Base-by-base conservation (phyloP, 2,329 filamentous ascomycete species). In the Cadophora sp. region DNA sequence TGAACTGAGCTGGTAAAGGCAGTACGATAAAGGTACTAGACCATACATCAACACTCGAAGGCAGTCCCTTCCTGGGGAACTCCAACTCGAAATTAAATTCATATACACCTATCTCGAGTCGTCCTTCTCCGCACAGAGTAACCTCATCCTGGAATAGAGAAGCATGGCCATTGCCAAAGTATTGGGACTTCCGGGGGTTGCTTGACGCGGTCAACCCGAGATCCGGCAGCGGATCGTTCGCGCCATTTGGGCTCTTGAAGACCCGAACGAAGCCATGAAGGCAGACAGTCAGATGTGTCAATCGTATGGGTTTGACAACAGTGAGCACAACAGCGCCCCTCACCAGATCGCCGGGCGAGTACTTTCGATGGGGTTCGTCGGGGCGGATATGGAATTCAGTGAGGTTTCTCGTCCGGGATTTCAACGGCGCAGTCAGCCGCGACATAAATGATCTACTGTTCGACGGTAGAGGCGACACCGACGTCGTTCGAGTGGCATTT, bases 1-100 rank as follows among this genome's bases (percentile, higher is more conserved):
- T 66, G 55, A 68, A 27, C 12, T 40, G 24, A 26, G 16, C 51
- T 14, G 24, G 29, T n/a, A 29, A 24, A 53, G 8, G 27, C n/a
- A 24, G 19, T 1, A 37, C 14, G 19, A 22, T 37, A 22, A 46
- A 2, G 16, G 14, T 12, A 26, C 29, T 34, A 59, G 27, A 46
- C 84, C 92, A 77, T 86, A 97, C 95, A 81, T 97, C 94, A 77
- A 99, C 95, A 79, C 95, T 97, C 80, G 93, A 97, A n/a, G 92
- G 92, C 68, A 96, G 81, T 5, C 86, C 87, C 73, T 88, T 86
- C 61, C 86, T 83, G 1, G 91, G 91, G 72, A 93, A 92, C 66
- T 90, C 82, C 70, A 93, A 80, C 75, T 92, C 88, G 73, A 93
- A 93, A 69, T 91, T 89, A 79, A 96, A 96, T 78, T 94, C 89